phyloP scores from a whole-genome alignment of 768 basidiomycete species.

The Jaapia argillacea region DNA sequence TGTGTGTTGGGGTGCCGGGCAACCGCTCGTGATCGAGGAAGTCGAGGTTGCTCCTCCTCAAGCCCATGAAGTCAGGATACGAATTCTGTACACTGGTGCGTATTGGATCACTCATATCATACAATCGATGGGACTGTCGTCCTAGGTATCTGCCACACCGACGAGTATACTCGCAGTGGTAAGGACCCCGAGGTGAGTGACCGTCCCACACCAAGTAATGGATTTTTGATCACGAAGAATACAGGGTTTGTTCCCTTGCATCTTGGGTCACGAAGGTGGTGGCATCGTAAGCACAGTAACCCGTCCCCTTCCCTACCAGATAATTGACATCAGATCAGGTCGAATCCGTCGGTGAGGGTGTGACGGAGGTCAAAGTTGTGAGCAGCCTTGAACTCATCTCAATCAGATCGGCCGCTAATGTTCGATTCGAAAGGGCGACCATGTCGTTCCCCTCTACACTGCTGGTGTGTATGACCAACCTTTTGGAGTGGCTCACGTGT shows the following conservation, averaged over 20 bases:
- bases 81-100: constrained; percentile 83
- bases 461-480: constrained; percentile 42
- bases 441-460: constrained; percentile 95
- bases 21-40: constrained; percentile 79
- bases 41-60: constrained; percentile 90
- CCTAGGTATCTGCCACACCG: constrained; percentile 91
- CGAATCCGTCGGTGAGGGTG: constrained; percentile 94
- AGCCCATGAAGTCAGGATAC: constrained; percentile 87
- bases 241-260: constrained; percentile 83
- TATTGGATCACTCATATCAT: neutral
- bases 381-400: too few relatives aligned
- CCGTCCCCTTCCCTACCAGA: too few relatives aligned
- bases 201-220: constrained; percentile 7
- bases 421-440: constrained; percentile 91
- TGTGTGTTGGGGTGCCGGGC: constrained; percentile 90
- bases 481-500: neutral
- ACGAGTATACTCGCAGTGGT: constrained; percentile 94
- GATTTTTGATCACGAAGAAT: constrained; percentile 7
- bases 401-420: too few relatives aligned
- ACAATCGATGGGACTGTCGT: neutral
- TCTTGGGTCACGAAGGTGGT: constrained; percentile 93
- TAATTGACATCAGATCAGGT: constrained; percentile 62
- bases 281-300: constrained; percentile 72
- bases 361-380: constrained; percentile 63
- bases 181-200: constrained; percentile 80